Evolutionary conservation across 768 basidiomycete genomes (phyloP), one percentile per base, ranked within the genome.

Genomic region (Paxillus rubicundulus): DNA sequence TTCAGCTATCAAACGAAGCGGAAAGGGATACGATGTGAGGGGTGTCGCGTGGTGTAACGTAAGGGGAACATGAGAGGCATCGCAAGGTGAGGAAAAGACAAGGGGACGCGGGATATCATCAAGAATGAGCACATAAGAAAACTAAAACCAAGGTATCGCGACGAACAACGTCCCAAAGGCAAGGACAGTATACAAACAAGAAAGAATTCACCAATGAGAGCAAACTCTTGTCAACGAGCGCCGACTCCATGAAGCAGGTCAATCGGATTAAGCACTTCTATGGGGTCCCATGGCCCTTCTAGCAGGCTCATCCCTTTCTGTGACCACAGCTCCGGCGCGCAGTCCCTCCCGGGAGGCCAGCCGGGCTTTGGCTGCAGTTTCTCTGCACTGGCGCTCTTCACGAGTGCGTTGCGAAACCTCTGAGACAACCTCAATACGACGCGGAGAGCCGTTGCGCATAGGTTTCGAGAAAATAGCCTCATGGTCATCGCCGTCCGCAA

Each of bases 281-380:
- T 41, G 38, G 20, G 68, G 69, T 5, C 68, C 69, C 55, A 69
- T 56, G n/a, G 68, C 68, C 16, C 68, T 50, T 27, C 67, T 63
- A 14, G 53, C 57, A 21, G 68, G 69, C 33, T 65, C 63, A 28
- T 69, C 69, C 38, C 61, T 60, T 30, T 71, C 67, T 0, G 56
- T 12, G 27, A 59, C 45, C 28, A 69, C 42, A 17, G 68, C 69
- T 4, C 68, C 68, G 1, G 69, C 65, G 2, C 67, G 69, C 1
- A 69, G 60, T 16, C 69, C 69, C 20, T 69, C 61, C 34, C 41
- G 60, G 32, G 54, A 30, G 20, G 55, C 67, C 2, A 69, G 41
- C 9, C 63, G 65, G 4, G 27, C 16, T 38, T 69, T 69, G 9
- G 54, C 53, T 2, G 13, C 50, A 2, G 47, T 58, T 41, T 70